A percentile compares a stretch with the other conserved stretches of the same genome.
Conservation (phyloP, 2,329 filamentous ascomycete genomes). For the Hypoxylon sp. region DNA sequence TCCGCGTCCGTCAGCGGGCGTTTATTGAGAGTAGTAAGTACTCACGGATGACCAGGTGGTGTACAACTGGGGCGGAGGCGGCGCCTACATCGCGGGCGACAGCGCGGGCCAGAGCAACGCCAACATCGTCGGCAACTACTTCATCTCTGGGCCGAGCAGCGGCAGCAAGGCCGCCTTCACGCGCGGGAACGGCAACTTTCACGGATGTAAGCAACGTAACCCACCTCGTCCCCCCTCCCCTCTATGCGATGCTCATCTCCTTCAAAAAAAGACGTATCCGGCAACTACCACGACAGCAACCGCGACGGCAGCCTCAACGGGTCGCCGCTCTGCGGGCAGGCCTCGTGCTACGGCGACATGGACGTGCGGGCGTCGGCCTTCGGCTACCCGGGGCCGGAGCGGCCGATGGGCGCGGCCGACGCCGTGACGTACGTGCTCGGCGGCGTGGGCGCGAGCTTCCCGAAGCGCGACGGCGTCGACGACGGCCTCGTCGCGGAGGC, state of each 20-base stretch:
- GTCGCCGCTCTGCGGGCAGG: slow-evolving; percentile 51
- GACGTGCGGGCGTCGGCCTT: slow-evolving; percentile 51
- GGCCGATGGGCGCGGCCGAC: slow-evolving; percentile 49
- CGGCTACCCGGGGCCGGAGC: slow-evolving; percentile 53
- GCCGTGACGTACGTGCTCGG: slow-evolving; percentile 52
- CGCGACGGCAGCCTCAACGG: slow-evolving; percentile 59
- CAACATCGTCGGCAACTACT: slow-evolving; percentile 65
- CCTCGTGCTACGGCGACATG: slow-evolving; percentile 57
- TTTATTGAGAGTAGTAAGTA: slow-evolving; percentile 20
- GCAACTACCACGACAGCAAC: slow-evolving; percentile 61
- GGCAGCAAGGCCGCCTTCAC: slow-evolving; percentile 60
- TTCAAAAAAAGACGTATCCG: slow-evolving; percentile 53
- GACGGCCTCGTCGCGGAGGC: slow-evolving; percentile 53
- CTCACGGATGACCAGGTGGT: slow-evolving; percentile 52
- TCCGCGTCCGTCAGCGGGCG: background rate
- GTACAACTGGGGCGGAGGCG: slow-evolving; percentile 64
- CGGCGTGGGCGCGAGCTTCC: slow-evolving; percentile 52
- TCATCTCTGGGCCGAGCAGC: slow-evolving; percentile 58
- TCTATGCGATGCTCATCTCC: background rate
- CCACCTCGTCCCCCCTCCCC: background rate
- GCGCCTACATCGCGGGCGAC: slow-evolving; percentile 63
- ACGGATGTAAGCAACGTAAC: slow-evolving; percentile 50
- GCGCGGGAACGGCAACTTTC: slow-evolving; percentile 62
- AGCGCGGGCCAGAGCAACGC: slow-evolving; percentile 55
- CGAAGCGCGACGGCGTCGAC: slow-evolving; percentile 55